Evolutionary conservation across 2,329 filamentous ascomycete species (phyloP).

Genomic region (Nothomitra cinnamomea): DNA sequence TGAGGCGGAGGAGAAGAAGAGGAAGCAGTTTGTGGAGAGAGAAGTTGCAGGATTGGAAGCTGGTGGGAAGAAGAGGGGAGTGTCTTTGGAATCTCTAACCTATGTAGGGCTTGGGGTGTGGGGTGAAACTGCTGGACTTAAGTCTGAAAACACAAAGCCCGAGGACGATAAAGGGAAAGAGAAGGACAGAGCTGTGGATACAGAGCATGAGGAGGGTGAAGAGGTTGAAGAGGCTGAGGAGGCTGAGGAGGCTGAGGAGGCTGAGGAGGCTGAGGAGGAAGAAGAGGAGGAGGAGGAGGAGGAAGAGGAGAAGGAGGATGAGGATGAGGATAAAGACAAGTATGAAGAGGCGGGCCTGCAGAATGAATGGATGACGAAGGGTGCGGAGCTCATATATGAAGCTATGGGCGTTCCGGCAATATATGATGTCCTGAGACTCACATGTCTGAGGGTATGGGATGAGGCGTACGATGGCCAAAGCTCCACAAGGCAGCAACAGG

Average conservation of each 20-base stretch:
- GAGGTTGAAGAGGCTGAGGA: constrained; percentile 3
- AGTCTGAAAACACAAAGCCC: neutral
- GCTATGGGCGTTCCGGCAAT: constrained; percentile 24
- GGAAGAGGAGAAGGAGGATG: neutral
- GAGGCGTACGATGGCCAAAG: constrained; percentile 30
- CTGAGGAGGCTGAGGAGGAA: neutral
- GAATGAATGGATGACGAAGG: constrained; percentile 27
- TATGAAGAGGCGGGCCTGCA: constrained; percentile 22
- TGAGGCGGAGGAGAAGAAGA: constrained; percentile 39
- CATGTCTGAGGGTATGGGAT: constrained; percentile 16
- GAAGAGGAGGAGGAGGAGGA: neutral
- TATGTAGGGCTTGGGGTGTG: constrained; percentile 6
- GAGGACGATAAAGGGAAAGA: neutral
- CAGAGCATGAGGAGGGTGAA: neutral
- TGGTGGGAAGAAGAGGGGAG: neutral
- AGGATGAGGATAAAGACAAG: constrained; percentile 7
- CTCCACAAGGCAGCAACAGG: constrained; percentile 22
- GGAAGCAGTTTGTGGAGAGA: constrained; percentile 31
- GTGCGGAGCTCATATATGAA: constrained; percentile 24
- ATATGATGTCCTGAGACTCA: constrained; percentile 22
- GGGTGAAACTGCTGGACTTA: constrained; percentile 2
- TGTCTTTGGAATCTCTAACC: constrained; percentile 1
- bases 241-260: neutral
- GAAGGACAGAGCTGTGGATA: constrained; percentile 2
- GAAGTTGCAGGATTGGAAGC: constrained; percentile 4